Percentiles rank a stretch among this genome's conserved stretches.
phyloP scores from a whole-genome alignment of 306 rosid species.

The Bauhinia variegata region DNA sequence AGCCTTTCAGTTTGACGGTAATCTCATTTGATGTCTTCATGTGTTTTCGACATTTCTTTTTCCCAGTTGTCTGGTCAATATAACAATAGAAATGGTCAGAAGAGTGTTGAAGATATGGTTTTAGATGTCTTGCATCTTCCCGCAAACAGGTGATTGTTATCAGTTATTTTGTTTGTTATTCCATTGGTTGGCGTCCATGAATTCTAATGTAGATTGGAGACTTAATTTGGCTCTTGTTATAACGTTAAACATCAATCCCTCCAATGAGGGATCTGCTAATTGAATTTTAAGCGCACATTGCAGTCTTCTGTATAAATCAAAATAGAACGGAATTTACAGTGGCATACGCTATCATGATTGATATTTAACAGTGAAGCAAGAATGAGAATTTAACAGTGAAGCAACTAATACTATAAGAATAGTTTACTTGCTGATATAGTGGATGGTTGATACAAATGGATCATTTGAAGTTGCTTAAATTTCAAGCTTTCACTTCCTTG shows the following conservation, averaged over 20 bases:
- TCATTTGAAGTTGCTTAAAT: background rate
- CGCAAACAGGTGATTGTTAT: conserved; percentile 49
- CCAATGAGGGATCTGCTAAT: background rate
- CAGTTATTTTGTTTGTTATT: conserved; percentile 20
- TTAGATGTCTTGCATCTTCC: conserved; percentile 67
- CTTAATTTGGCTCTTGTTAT: background rate
- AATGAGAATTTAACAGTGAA: conserved; percentile 13
- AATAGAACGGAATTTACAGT: background rate
- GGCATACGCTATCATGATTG: background rate
- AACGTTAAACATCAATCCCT: background rate
- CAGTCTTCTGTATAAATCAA: background rate
- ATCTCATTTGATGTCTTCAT: conserved; percentile 27
- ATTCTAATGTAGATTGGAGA: background rate
- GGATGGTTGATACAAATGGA: background rate
- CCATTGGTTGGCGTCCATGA: background rate
- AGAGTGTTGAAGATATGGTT: conserved; percentile 57
- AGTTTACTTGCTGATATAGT: conserved; percentile 10
- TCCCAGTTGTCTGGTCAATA: conserved; percentile 62
- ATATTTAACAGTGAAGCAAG: too few species aligned
- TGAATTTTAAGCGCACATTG: conserved; percentile 5
- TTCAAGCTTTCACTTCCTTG: background rate
- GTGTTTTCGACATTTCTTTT: conserved; percentile 9
- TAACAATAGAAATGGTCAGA: conserved; percentile 61
- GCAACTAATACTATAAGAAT: background rate
- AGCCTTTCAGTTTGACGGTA: conserved; percentile 21